Conservation (phyloP, 306 rosid species). For the Senna tora region DNA sequence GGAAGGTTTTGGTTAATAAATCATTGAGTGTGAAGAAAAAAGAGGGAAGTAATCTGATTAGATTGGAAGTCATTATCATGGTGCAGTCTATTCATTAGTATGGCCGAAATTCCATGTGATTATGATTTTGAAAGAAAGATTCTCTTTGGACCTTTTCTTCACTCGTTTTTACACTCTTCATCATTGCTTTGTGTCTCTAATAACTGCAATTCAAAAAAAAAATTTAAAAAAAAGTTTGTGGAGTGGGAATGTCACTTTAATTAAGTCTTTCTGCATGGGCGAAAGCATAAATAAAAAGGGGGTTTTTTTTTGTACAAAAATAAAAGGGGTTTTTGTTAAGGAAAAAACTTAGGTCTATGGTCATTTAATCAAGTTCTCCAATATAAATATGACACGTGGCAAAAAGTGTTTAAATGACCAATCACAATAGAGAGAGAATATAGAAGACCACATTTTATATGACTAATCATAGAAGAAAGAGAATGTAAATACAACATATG, state of each 20-base stretch:
- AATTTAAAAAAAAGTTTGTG: conserved; percentile 30
- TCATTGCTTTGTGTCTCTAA: conserved; percentile 49
- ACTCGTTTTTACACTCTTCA: conserved; percentile 41
- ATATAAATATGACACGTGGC: too few relatives aligned
- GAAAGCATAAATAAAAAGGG: too few relatives aligned
- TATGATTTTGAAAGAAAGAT: conserved; percentile 49
- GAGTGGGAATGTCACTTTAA: not conserved
- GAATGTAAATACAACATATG: too few relatives aligned
- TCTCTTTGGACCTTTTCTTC: conserved; percentile 45
- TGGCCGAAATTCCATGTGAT: conserved; percentile 52
- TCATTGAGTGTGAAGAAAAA: conserved; percentile 19
- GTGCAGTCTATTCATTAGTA: conserved; percentile 48
- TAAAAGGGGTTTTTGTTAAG: too few relatives aligned
- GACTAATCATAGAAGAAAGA: too few relatives aligned
- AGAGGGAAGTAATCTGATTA: conserved; percentile 19
- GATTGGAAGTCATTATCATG: conserved; percentile 37
- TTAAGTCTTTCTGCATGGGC: too few relatives aligned
- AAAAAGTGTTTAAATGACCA: too few relatives aligned
- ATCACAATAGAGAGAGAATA: too few relatives aligned
- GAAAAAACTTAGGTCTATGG: too few relatives aligned
- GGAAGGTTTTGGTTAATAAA: not conserved
- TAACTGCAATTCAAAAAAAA: conserved; percentile 28
- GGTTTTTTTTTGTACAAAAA: too few relatives aligned
- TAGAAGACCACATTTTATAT: too few relatives aligned
- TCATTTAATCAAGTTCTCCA: too few relatives aligned